A percentile compares a stretch with the other conserved stretches of the same genome.
These are phyloP conservation scores for Botrytis fragariae DNA, from an alignment of 2,329 filamentous ascomycete species.

Conservation along the genomic window DNA sequence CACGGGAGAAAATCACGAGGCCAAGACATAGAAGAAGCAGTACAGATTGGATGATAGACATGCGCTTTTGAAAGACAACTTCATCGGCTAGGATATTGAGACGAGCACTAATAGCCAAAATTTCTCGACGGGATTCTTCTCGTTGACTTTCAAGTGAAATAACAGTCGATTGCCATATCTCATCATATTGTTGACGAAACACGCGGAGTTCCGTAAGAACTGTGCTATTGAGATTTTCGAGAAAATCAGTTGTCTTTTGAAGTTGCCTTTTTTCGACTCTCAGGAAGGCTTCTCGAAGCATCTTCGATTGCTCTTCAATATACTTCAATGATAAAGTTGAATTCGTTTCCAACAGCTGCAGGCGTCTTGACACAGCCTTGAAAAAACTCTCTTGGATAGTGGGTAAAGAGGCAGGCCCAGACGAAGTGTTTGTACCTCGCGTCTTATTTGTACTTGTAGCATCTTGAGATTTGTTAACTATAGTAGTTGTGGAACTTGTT, in stretches of 20 bases:
- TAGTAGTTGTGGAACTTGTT: constrained; percentile 20
- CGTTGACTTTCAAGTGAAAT: constrained; percentile 87
- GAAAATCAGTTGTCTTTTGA: constrained; percentile 75
- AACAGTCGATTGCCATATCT: constrained; percentile 94
- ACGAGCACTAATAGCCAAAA: constrained; percentile 75
- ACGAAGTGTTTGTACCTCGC: constrained; percentile 41
- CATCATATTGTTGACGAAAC: constrained; percentile 84
- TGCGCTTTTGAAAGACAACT: constrained; percentile 80
- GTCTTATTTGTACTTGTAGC: constrained; percentile 27
- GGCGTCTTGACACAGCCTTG: constrained; percentile 90
- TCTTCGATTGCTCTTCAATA: constrained; percentile 91
- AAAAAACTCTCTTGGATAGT: constrained; percentile 97
- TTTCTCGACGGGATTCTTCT: constrained; percentile 78
- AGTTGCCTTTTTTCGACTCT: constrained; percentile 86
- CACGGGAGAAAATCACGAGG: constrained; percentile 76
- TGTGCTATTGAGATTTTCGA: constrained; percentile 82
- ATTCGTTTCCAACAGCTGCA: constrained; percentile 88
- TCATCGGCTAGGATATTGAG: constrained; percentile 92
- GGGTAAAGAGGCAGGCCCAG: constrained; percentile 58
- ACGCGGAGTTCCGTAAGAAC: constrained; percentile 77
- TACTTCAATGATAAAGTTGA: constrained; percentile 91
- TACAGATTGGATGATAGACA: constrained; percentile 88
- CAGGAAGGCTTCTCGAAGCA: constrained; percentile 81
- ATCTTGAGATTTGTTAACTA: constrained; percentile 27
- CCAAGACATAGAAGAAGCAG: constrained; percentile 83